Conservation (phyloP, 2,329 filamentous ascomycete species). For the Sporothrix variecibatus region DNA sequence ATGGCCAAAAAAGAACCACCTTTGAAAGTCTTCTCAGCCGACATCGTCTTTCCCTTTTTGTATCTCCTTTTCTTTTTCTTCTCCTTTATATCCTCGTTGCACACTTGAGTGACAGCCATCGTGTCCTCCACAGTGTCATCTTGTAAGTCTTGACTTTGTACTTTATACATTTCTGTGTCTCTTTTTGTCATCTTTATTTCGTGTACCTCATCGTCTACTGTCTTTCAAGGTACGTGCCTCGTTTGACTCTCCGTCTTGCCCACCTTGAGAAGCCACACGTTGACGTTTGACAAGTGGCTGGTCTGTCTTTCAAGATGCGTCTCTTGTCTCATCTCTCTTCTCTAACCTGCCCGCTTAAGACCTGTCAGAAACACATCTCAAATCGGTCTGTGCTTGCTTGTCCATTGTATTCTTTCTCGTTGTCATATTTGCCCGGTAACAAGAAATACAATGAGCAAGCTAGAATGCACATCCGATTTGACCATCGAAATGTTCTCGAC, state of each 20-base stretch:
- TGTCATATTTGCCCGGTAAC: neutral
- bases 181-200: neutral
- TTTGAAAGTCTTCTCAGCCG: neutral
- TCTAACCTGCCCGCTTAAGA: neutral
- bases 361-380: neutral
- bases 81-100: neutral
- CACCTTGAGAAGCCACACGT: neutral
- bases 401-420: neutral
- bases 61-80: neutral
- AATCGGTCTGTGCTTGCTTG: neutral
- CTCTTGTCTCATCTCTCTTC: neutral
- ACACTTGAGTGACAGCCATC: neutral
- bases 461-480: too few species aligned
- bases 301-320: neutral
- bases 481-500: too few species aligned
- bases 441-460: too few species aligned
- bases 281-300: neutral
- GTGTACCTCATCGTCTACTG: neutral
- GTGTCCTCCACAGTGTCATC: neutral
- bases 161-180: neutral
- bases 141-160: slow-evolving; percentile 7
- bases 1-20: too few species aligned
- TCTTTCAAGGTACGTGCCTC: neutral
- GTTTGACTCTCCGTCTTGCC: neutral
- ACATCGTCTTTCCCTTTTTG: neutral